Evolutionary conservation across 768 basidiomycete genomes (phyloP).

Genomic region (Suillus subalutaceus): DNA sequence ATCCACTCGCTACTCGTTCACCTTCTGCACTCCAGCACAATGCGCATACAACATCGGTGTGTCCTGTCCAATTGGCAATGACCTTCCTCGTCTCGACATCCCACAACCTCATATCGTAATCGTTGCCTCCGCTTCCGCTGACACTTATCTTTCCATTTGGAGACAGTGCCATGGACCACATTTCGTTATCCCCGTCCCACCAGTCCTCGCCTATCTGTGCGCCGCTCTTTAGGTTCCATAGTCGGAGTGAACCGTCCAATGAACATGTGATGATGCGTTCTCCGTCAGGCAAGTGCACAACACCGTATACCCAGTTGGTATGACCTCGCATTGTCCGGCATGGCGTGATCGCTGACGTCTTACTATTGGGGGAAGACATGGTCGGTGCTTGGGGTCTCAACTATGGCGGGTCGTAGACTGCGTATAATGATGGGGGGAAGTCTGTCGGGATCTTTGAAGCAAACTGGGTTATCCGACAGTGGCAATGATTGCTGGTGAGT

Average conservation of each 20-base stretch:
- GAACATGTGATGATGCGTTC: not conserved
- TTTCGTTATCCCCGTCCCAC: not conserved
- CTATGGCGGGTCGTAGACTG: too few relatives aligned
- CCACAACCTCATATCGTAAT: not conserved
- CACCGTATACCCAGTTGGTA: too few relatives aligned
- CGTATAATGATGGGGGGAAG: too few relatives aligned
- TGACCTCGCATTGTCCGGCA: too few relatives aligned
- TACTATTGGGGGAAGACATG: too few relatives aligned
- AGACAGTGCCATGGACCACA: not conserved
- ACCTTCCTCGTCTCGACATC: not conserved
- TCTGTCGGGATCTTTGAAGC: not conserved
- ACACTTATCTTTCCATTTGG: not conserved
- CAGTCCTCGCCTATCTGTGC: not conserved
- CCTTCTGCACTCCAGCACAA: constrained; percentile 1
- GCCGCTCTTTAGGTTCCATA: not conserved
- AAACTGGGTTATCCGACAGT: not conserved
- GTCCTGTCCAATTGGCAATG: not conserved
- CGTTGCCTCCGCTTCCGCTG: not conserved
- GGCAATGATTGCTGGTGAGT: not conserved
- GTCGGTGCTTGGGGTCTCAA: too few relatives aligned
- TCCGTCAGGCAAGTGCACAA: not conserved
- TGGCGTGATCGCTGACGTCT: too few relatives aligned
- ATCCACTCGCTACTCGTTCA: not conserved
- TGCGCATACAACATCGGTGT: not conserved
- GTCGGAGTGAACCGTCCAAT: not conserved